Conservation (phyloP, 176 grass and related monocot species). For the maize (Zea mays) region DNA sequence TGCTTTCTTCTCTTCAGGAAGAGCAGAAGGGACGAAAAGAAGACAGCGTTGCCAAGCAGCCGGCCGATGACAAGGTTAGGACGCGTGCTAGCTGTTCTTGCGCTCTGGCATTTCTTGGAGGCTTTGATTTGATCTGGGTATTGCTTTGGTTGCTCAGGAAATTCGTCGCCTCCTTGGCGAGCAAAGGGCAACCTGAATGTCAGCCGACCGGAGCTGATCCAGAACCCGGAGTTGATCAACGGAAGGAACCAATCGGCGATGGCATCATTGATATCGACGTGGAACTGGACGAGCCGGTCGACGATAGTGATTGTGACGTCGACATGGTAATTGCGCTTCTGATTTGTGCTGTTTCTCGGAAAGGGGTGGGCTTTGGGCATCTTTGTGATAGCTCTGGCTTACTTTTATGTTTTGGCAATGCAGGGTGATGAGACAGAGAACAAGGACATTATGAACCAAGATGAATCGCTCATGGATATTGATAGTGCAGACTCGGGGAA, state of each 20-base stretch:
- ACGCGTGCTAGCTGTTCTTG: background rate
- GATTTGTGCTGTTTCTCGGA: background rate
- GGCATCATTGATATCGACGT: constrained; percentile 25
- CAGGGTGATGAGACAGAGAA: constrained; percentile 42
- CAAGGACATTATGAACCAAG: constrained; percentile 45
- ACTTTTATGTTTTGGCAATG: constrained; percentile 28
- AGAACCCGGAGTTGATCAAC: constrained; percentile 6
- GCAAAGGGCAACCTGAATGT: constrained; percentile 30
- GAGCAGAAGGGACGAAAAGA: constrained; percentile 32
- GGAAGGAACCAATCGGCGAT: constrained; percentile 11
- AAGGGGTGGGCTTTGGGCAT: background rate
- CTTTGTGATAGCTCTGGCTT: background rate
- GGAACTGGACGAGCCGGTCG: background rate
- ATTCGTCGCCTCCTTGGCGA: constrained; percentile 53
- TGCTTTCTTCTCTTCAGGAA: constrained; percentile 42
- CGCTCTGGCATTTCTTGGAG: constrained; percentile 19
- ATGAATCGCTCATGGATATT: constrained; percentile 58
- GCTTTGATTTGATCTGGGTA: constrained; percentile 9
- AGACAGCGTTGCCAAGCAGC: constrained; percentile 19
- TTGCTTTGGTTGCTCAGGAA: constrained; percentile 47
- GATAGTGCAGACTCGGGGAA: constrained; percentile 56
- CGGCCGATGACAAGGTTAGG: constrained; percentile 71
- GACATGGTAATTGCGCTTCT: constrained; percentile 55
- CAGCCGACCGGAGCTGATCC: constrained; percentile 13
- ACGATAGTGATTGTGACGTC: constrained; percentile 21